Percentiles rank a stretch among this genome's conserved stretches.
phyloP scores from a whole-genome alignment of 495 filamentous ascomycete species.

The Penicillium argentinense region DNA sequence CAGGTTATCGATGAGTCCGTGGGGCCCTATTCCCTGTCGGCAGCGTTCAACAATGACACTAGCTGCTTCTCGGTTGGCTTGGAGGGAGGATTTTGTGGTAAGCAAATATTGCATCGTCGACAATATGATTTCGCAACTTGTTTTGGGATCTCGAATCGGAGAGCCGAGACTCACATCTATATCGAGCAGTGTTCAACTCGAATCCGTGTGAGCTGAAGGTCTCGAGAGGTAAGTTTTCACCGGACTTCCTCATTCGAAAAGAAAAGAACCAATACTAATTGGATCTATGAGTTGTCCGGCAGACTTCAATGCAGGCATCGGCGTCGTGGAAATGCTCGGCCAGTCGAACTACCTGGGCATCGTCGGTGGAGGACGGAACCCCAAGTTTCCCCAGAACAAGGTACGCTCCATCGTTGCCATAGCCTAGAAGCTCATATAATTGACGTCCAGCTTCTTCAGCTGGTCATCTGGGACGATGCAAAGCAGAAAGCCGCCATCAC shows the following conservation, averaged over 20 bases:
- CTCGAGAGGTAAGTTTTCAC: conserved; percentile 52
- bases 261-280: background rate
- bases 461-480: conserved; percentile 89
- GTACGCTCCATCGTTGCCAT: conserved; percentile 41
- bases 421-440: too few species aligned
- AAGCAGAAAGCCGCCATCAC: conserved; percentile 72
- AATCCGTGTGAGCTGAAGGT: conserved; percentile 75
- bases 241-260: background rate
- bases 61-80: conserved; percentile 88
- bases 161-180: conserved; percentile 8
- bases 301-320: conserved; percentile 88
- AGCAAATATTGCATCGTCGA: conserved; percentile 19
- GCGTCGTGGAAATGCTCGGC: conserved; percentile 82
- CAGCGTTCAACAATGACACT: conserved; percentile 82
- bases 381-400: conserved; percentile 87
- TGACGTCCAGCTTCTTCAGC: too few species aligned
- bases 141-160: background rate
- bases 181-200: conserved; percentile 66
- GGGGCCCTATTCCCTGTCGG: conserved; percentile 75
- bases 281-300: background rate
- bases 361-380: conserved; percentile 83
- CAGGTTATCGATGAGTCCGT: conserved; percentile 76
- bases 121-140: too few species aligned
- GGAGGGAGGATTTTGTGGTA: conserved; percentile 85
- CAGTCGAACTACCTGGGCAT: conserved; percentile 85